Base-by-base conservation (phyloP, 225 moss, liverwort and hornwort genomes). In the Rhytidiadelphus loreus region DNA sequence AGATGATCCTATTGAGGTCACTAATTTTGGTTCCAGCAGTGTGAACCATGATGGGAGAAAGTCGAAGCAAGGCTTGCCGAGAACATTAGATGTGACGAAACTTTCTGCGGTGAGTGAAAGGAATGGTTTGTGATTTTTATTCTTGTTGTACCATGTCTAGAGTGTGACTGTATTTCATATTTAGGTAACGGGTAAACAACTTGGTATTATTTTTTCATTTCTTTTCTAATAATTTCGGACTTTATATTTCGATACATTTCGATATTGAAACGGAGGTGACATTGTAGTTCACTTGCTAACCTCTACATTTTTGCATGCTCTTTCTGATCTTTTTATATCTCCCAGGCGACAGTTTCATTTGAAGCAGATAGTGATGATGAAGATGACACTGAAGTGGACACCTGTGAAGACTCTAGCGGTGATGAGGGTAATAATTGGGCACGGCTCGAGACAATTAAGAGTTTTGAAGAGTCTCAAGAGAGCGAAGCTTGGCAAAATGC, bases 401-500 rank as follows among this genome's bases (percentile, higher is more conserved):
- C 88, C 33, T 64, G 15, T 68, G 87, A 94, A 86, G 88, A 94
- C 80, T 88, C 83, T 39, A 85, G 85, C 71, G 89, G 93, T n/a
- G 88, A 92, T 24, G 92, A 90, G 60, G 80, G 65, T 86, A 83
- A 84, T 52, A 83, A 84, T 37, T 77, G 83, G 84, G 44, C 92
- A 83, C 87, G 66, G 63, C 83, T 78, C 48, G 82, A 90, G 77
- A 59, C 86, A 81, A 83, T 89, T 63, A 80, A 89, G 77, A 86
- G 74, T 56, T 77, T 88, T 77, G 84, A 88, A 83, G 91, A 88
- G 39, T 91, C 93, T 71, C 83, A 81, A 74, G 94, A 94, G 72
- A 94, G 87, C 59, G 62, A 93, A 88, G 94, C 93, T 64, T 95
- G 91, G 92, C 82, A 91, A 69, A 94, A 93, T 81, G 94, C 93